These are phyloP conservation scores for Pestalotiopsis fici DNA, from an alignment of 2,329 filamentous ascomycete species.

Conservation along the genomic window DNA sequence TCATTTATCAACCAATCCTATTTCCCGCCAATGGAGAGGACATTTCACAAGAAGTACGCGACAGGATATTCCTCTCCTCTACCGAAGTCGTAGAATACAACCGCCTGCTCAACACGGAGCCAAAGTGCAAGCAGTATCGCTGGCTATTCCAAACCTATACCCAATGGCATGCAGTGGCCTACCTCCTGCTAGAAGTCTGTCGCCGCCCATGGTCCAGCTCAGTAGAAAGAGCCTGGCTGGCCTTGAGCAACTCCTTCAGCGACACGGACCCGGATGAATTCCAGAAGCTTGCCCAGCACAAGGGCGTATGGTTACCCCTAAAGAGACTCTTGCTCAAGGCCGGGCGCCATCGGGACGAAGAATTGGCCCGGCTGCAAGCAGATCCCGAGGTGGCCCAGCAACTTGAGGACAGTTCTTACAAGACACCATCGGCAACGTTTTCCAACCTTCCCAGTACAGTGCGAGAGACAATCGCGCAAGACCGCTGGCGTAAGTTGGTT, in stretches of 20 bases:
- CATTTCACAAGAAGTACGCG: constrained; percentile 38
- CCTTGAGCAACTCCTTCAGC: constrained; percentile 39
- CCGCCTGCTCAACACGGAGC: constrained; percentile 52
- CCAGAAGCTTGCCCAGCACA: constrained; percentile 44
- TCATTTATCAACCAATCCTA: constrained; percentile 54
- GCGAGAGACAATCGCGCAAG: constrained; percentile 47
- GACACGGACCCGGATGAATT: constrained; percentile 42
- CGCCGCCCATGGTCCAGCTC: constrained; percentile 50
- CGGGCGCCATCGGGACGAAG: constrained; percentile 49
- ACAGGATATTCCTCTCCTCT: constrained; percentile 48
- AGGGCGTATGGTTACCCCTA: constrained; percentile 54
- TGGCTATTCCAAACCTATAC: constrained; percentile 63
- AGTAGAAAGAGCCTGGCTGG: constrained; percentile 52
- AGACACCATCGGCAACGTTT: constrained; percentile 45
- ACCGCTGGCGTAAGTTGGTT: constrained; percentile 54
- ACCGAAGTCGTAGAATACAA: constrained; percentile 60
- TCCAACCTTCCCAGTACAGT: constrained; percentile 46
- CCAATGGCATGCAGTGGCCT: constrained; percentile 61
- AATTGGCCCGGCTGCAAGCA: constrained; percentile 48
- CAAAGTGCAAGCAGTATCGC: constrained; percentile 49
- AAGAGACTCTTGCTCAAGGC: constrained; percentile 56
- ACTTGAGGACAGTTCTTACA: constrained; percentile 50
- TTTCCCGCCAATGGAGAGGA: constrained; percentile 39
- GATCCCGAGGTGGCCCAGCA: constrained; percentile 50
- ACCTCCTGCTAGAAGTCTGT: constrained; percentile 52